Evolutionary conservation across 345 rosid species (phyloP).

Genomic region (Leavenworthia alabamica): DNA sequence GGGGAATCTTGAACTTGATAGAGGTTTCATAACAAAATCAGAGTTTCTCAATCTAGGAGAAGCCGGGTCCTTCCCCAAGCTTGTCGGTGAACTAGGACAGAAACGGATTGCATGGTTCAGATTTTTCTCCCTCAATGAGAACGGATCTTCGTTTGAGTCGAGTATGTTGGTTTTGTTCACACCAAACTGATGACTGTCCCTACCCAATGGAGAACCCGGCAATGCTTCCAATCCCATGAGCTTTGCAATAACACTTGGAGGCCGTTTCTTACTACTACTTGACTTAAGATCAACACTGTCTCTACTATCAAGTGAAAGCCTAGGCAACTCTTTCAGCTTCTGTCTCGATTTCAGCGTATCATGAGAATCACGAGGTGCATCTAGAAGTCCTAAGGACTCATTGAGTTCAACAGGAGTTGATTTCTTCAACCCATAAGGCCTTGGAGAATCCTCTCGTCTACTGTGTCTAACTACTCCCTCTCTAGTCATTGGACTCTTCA

Average conservation of each 20-base stretch:
- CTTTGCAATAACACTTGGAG: constrained; percentile 83
- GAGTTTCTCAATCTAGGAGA: constrained; percentile 74
- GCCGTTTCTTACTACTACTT: constrained; percentile 43
- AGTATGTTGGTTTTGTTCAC: constrained; percentile 22
- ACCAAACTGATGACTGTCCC: constrained; percentile 30
- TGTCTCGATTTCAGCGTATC: constrained; percentile 54
- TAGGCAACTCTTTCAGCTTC: constrained; percentile 65
- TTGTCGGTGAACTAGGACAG: constrained; percentile 43
- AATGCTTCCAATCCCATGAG: constrained; percentile 89
- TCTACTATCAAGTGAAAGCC: constrained; percentile 70
- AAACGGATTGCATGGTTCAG: constrained; percentile 38
- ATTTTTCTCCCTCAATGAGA: constrained; percentile 44
- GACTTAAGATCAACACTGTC: constrained; percentile 39
- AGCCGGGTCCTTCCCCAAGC: constrained; percentile 50
- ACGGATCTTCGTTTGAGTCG: constrained; percentile 39
- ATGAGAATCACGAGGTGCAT: constrained; percentile 60
- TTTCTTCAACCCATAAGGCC: constrained; percentile 50
- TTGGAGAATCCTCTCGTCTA: constrained; percentile 65
- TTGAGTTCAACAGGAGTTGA: constrained; percentile 45
- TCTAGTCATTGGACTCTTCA: constrained; percentile 38
- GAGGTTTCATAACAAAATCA: constrained; percentile 66
- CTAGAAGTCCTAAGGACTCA: constrained; percentile 60
- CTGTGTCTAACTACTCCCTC: constrained; percentile 45
- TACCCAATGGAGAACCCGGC: constrained; percentile 52
- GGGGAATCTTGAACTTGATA: constrained; percentile 56